Conservation (phyloP, 371 early-diverging fungal species). For the Parasitella parasitica region DNA sequence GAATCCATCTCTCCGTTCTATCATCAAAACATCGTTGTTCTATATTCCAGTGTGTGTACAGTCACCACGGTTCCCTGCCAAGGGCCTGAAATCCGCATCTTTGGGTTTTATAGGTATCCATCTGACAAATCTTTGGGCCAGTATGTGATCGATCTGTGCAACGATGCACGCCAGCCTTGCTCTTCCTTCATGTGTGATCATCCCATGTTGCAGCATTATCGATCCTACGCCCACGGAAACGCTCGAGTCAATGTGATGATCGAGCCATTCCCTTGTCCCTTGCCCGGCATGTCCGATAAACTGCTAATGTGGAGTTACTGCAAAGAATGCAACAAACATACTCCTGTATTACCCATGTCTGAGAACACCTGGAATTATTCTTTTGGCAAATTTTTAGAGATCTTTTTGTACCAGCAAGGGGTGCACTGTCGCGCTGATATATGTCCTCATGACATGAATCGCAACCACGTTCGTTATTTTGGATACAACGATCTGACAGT, state of each 20-base stretch:
- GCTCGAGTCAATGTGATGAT: slow-evolving; percentile 80
- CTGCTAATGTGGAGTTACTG: slow-evolving; percentile 94
- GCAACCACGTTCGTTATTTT: slow-evolving; percentile 84
- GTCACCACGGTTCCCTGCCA: slow-evolving; percentile 73
- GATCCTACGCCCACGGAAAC: slow-evolving; percentile 85
- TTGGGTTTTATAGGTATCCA: slow-evolving; percentile 78
- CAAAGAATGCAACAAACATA: slow-evolving; percentile 66
- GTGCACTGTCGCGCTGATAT: slow-evolving; percentile 69
- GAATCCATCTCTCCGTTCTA: slow-evolving; percentile 66
- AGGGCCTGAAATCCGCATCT: slow-evolving; percentile 74
- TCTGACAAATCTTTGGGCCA: slow-evolving; percentile 89
- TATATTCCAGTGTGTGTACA: slow-evolving; percentile 72
- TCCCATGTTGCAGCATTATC: slow-evolving; percentile 77
- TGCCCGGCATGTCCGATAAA: slow-evolving; percentile 70
- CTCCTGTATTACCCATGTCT: slow-evolving; percentile 81
- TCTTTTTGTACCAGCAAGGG: slow-evolving; percentile 79
- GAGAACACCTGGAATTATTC: slow-evolving; percentile 93
- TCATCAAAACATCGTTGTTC: slow-evolving; percentile 74
- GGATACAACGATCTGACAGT: slow-evolving; percentile 75
- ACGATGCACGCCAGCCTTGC: slow-evolving; percentile 68
- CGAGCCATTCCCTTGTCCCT: slow-evolving; percentile 66
- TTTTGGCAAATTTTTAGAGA: slow-evolving; percentile 95
- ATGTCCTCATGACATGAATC: slow-evolving; percentile 85
- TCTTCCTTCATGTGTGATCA: slow-evolving; percentile 72
- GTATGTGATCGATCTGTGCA: slow-evolving; percentile 83